phyloP scores from a whole-genome alignment of 73 alveolate species.

The Symbiodinium pilosum region DNA sequence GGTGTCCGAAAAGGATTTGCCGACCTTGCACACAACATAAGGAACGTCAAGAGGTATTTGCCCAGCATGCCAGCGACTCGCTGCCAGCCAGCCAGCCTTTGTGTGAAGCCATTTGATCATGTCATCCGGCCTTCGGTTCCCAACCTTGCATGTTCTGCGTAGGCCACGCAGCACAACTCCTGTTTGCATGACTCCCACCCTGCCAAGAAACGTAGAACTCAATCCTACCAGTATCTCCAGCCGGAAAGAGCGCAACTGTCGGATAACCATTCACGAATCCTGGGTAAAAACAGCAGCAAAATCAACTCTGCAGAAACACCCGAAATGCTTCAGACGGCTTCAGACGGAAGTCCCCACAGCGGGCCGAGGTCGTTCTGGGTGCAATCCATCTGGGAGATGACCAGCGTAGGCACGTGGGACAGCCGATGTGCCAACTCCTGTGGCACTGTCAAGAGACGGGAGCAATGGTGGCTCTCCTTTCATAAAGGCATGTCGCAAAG shows the following conservation, averaged over 20 bases:
- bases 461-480: too few relatives aligned
- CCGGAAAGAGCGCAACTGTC: slow-evolving; percentile 71
- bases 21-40: too few relatives aligned
- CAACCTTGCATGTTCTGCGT: slow-evolving; percentile 27
- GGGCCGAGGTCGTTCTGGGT: slow-evolving; percentile 88
- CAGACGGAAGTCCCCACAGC: neutral
- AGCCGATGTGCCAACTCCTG: slow-evolving; percentile 39
- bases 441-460: neutral
- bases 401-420: slow-evolving; percentile 40
- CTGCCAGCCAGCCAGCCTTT: neutral
- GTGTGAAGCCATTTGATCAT: slow-evolving; percentile 92
- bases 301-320: neutral
- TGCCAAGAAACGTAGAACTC: slow-evolving; percentile 16
- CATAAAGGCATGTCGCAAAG: neutral
- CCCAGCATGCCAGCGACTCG: too few relatives aligned
- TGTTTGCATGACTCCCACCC: neutral
- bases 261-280: slow-evolving; percentile 62
- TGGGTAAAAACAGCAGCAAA: neutral
- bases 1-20: neutral
- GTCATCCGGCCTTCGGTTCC: slow-evolving; percentile 54
- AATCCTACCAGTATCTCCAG: slow-evolving; percentile 20
- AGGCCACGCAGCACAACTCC: neutral
- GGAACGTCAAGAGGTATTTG: too few relatives aligned
- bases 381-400: slow-evolving; percentile 79
- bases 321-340: neutral